Conservation (phyloP, 768 basidiomycete species). For the Baorangia bicolor region DNA sequence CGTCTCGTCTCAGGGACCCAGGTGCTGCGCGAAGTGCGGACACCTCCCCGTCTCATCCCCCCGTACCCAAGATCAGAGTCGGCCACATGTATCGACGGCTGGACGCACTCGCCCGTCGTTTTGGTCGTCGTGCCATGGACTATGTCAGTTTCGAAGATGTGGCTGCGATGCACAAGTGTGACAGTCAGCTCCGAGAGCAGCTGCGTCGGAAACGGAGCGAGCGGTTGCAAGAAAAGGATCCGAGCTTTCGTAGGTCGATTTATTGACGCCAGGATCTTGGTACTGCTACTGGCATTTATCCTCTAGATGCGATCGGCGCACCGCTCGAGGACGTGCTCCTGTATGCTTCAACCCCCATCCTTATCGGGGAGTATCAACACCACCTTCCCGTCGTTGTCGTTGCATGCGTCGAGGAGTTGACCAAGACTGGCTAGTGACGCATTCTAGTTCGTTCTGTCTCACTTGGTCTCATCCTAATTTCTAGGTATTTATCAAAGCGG, state of each 20-base stretch:
- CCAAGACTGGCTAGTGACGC: conserved; percentile 38
- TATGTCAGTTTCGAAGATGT: conserved; percentile 27
- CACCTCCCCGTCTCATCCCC: not conserved
- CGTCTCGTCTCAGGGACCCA: not conserved
- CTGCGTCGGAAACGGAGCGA: conserved; percentile 19
- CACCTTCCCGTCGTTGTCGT: conserved; percentile 40
- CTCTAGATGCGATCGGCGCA: conserved; percentile 38
- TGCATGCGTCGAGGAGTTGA: conserved; percentile 46
- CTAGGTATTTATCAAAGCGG: conserved; percentile 44
- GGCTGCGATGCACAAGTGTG: conserved; percentile 13
- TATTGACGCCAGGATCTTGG: not conserved
- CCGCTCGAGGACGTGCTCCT: conserved; percentile 35
- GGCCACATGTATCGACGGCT: conserved; percentile 26
- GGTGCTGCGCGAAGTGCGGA: not conserved
- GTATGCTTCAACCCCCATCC: conserved; percentile 32
- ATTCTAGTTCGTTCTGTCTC: not conserved
- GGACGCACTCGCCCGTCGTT: conserved; percentile 24
- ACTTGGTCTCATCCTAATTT: not conserved
- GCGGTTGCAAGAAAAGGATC: conserved; percentile 20
- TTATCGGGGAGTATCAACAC: conserved; percentile 38
- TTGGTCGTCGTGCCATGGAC: conserved; percentile 26
- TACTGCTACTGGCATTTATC: not conserved
- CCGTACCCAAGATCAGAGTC: conserved; percentile 19
- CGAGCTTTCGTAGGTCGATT: conserved; percentile 27
- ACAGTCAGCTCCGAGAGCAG: conserved; percentile 25